A percentile compares a stretch with the other conserved stretches of the same genome.
Conservation (phyloP, 306 rosid species). For the Trifolium pratense region DNA sequence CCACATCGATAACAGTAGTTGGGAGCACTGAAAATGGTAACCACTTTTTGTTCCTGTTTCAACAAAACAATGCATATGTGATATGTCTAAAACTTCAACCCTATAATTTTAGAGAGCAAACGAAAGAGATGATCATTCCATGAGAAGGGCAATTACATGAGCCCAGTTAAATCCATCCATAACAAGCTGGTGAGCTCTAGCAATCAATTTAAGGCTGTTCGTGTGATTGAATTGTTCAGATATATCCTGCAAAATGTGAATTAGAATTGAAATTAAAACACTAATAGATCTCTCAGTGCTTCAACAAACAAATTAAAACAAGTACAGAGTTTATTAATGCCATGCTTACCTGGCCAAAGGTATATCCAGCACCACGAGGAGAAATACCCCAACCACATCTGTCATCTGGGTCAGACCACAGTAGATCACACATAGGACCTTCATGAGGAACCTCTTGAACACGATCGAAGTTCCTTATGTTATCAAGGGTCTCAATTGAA, state of each 20-base stretch:
- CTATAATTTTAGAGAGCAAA: slow-evolving; percentile 32
- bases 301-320: slow-evolving; percentile 18
- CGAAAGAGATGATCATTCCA: slow-evolving; percentile 18
- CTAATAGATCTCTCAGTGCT: slow-evolving; percentile 23
- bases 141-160: slow-evolving; percentile 66
- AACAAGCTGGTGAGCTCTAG: slow-evolving; percentile 99
- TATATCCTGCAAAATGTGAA: slow-evolving; percentile 74
- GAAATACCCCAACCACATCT: slow-evolving; percentile 99
- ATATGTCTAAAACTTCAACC: slow-evolving; percentile 26
- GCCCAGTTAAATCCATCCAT: slow-evolving; percentile 99
- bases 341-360: slow-evolving; percentile 90
- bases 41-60: slow-evolving; percentile 99
- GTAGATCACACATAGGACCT: slow-evolving; percentile 99
- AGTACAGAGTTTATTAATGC: slow-evolving; percentile 22
- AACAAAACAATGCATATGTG: slow-evolving; percentile 44
- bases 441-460: slow-evolving; percentile 99
- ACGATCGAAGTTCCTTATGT: slow-evolving; percentile 93
- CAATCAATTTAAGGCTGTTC: slow-evolving; percentile 93
- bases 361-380: slow-evolving; percentile 99
- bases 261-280: slow-evolving; percentile 31
- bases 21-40: slow-evolving; percentile 97
- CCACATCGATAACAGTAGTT: slow-evolving; percentile 99
- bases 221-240: slow-evolving; percentile 97
- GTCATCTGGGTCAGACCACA: slow-evolving; percentile 99
- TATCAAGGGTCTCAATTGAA: slow-evolving; percentile 97